Evolutionary conservation across 306 rosid species (phyloP).

Genomic region (Geum urbanum): DNA sequence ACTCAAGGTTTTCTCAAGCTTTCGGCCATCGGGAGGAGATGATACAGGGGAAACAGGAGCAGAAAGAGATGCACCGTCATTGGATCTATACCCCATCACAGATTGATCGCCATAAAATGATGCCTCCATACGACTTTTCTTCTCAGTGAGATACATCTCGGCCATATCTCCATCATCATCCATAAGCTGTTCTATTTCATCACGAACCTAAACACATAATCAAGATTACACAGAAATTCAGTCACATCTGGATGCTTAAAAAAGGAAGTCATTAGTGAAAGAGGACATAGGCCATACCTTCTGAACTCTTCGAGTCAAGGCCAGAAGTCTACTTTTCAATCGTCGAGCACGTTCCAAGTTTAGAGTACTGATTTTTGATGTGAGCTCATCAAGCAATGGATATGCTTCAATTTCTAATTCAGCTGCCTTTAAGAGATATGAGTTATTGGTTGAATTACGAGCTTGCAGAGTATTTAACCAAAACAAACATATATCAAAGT

Average conservation of each 20-base stretch:
- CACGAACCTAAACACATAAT: slow-evolving; percentile 70
- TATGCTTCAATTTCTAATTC: slow-evolving; percentile 97
- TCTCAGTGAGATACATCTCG: slow-evolving; percentile 96
- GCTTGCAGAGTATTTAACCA: slow-evolving; percentile 13
- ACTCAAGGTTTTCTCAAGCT: slow-evolving; percentile 83
- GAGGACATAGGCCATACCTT: slow-evolving; percentile 45
- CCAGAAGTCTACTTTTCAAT: slow-evolving; percentile 94
- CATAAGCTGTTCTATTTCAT: slow-evolving; percentile 99
- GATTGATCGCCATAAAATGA: slow-evolving; percentile 85
- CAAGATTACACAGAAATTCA: slow-evolving; percentile 10
- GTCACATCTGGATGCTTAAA: slow-evolving; percentile 17
- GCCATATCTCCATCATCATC: slow-evolving; percentile 99
- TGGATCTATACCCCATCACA: slow-evolving; percentile 63
- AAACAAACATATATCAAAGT: background rate
- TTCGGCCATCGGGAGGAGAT: slow-evolving; percentile 82
- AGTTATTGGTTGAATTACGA: slow-evolving; percentile 27
- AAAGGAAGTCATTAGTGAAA: slow-evolving; percentile 19
- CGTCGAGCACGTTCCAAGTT: slow-evolving; percentile 98
- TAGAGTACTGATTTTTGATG: slow-evolving; percentile 94
- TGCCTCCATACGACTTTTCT: slow-evolving; percentile 83
- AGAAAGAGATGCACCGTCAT: slow-evolving; percentile 75
- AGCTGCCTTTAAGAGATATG: slow-evolving; percentile 60
- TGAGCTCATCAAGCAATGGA: slow-evolving; percentile 86
- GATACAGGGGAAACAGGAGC: slow-evolving; percentile 98
- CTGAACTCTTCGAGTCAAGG: slow-evolving; percentile 96